Percentiles rank a stretch among this genome's conserved stretches.
Conservation (phyloP, 371 early-diverging fungal genomes). For the Mucor plumbeus region DNA sequence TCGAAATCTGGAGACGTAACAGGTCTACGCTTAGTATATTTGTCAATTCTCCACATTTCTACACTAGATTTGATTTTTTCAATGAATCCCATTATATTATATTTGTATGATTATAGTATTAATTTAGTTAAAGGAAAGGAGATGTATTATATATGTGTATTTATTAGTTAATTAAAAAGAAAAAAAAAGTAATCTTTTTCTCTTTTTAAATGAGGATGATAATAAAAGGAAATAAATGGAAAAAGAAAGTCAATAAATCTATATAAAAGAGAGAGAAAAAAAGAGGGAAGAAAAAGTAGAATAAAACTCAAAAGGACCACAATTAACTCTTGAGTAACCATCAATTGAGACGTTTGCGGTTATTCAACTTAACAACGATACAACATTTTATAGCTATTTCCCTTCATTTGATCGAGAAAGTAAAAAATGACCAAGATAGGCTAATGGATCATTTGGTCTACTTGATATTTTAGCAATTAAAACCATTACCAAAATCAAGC, state of each 20-base stretch:
- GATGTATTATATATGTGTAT: neutral
- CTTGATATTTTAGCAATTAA: neutral
- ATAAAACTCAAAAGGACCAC: neutral
- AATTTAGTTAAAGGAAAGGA: conserved; percentile 10
- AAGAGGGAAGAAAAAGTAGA: neutral
- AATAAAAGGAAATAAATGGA: conserved; percentile 2
- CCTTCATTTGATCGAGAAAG: conserved; percentile 34
- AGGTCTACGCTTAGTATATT: conserved; percentile 66
- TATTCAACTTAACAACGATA: neutral
- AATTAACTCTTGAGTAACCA: conserved; percentile 8
- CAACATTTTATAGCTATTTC: neutral
- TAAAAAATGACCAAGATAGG: conserved; percentile 50
- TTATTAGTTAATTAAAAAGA: neutral
- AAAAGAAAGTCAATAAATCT: neutral
- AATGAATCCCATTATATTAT: conserved; percentile 57
- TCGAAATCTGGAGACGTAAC: conserved; percentile 67
- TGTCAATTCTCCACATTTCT: conserved; percentile 71
- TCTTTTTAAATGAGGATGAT: neutral
- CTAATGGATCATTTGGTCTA: conserved; percentile 53
- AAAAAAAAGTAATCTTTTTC: neutral
- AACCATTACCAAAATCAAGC: neutral
- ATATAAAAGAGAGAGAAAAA: neutral
- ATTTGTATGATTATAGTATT: neutral
- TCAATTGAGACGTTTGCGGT: neutral
- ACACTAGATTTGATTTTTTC: conserved; percentile 64